Evolutionary conservation across 164 flowering plant genomes (phyloP), one percentile per base, ranked within the genome.

Genomic region (Vitis riparia): DNA sequence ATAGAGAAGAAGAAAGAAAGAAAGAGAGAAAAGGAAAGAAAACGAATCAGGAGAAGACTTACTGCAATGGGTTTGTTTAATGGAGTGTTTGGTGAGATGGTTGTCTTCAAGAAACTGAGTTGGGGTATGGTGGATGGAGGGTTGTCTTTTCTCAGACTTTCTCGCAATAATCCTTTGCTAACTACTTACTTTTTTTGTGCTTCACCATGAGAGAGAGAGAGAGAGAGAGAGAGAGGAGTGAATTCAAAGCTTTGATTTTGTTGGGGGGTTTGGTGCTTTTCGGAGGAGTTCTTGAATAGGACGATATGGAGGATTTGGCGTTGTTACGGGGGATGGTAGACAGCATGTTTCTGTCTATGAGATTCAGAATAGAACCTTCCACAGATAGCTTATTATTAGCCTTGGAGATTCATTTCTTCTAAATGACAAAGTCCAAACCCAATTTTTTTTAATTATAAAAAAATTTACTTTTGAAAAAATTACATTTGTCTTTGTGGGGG

Each of bases 31-130:
- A 9, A 19, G 7, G 16, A 55, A 48, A 15, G 60, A 57, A 52
- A 2, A 14, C 27, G 27, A 59, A 37, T 32, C 32, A 47, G 47
- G 62, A 55, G 68, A 62, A 51, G 56, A 37, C 29, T 63, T 17
- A 30, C 30, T 11, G 56, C 4, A 27, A 29, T 44, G 37, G 16
- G 56, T 68, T 70, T 60, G 75, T 76, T 77, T 74, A 73, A 56
- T 78, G 68, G 72, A 32, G 9, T 70, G 76, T 81, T 85, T 86
- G 88, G 89, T 85, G 86, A 75, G 68, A 74, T 69, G 77, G 81
- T 75, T 89, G 61, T 78, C 86, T 75, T 75, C 27, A 79, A 63
- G 75, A 68, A 75, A 67, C 72, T 66, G 71, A 65, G 30, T 65
- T 61, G 53, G 70, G 65, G 80, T 78, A 61, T 52, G 84, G 76